Percentiles rank a stretch among this genome's conserved stretches.
Evolutionary conservation across 345 rosid species (phyloP).

Genomic region (Streptanthus diversifolius): DNA sequence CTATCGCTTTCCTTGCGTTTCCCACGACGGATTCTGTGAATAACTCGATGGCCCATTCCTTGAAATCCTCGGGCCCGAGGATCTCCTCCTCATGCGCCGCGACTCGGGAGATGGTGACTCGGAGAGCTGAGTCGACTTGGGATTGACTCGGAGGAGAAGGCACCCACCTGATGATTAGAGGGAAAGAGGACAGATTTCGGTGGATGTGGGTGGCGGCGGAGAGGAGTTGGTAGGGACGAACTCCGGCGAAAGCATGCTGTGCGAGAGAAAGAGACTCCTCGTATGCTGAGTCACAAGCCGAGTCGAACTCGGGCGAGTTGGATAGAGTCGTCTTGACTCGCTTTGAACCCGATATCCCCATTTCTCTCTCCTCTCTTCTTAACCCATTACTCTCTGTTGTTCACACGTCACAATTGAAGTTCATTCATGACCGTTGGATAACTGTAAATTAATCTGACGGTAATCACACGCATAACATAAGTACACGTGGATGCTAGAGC

Average conservation of each 20-base stretch:
- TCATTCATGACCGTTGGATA: neutral
- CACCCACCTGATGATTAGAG: slow-evolving; percentile 56
- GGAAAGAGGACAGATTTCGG: slow-evolving; percentile 37
- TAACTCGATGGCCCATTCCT: slow-evolving; percentile 66
- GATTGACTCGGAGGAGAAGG: slow-evolving; percentile 64
- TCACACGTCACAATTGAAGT: neutral
- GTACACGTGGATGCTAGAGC: neutral
- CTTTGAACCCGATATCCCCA: slow-evolving; percentile 63
- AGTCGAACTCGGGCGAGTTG: slow-evolving; percentile 47
- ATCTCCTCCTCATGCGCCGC: neutral
- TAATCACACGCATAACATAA: neutral
- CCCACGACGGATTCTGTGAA: slow-evolving; percentile 53
- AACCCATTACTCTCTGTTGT: neutral
- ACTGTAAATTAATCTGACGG: neutral
- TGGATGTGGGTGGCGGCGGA: slow-evolving; percentile 67
- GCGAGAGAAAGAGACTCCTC: slow-evolving; percentile 60
- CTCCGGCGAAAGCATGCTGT: slow-evolving; percentile 70
- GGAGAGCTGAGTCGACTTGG: slow-evolving; percentile 71
- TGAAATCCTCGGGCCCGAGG: slow-evolving; percentile 43
- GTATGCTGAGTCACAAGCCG: slow-evolving; percentile 66
- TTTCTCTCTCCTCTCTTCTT: slow-evolving; percentile 18
- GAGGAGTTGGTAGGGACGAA: slow-evolving; percentile 68
- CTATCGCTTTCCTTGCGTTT: slow-evolving; percentile 61
- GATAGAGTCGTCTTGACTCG: slow-evolving; percentile 45
- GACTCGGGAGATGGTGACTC: slow-evolving; percentile 7